Evolutionary conservation across 192 early-diverging fungal genomes (phyloP), one percentile per base, ranked within the genome.

Genomic region (Mortierella claussenii): DNA sequence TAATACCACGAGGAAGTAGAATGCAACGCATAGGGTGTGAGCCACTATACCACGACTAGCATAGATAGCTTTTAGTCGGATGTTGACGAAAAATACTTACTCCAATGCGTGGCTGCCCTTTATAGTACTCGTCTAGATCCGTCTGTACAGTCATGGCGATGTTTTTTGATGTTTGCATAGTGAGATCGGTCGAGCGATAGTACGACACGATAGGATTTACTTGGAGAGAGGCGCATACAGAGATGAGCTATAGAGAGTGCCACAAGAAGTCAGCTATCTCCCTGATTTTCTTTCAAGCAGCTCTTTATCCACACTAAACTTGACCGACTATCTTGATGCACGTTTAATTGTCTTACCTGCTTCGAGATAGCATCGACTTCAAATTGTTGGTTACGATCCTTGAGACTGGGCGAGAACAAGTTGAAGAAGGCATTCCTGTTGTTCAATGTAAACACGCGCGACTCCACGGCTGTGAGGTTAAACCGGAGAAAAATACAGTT

Each of bases 151-250:
- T 75, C 73, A 90, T 86, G 18, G 96, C 96, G 47, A 98, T 84
- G 59, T 89, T 87, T 50, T 82, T 80, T 28, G 85, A 78, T 11
- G 89, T 89, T 36, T 90, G 83, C 75, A 89, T 66, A 53, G 89
- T 85, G 21, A 81, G 68, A 50, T 92, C 92, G n/a, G 88, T 69
- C 20, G 94, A 90, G 44, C 89, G 86, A 78, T 95, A 89, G 62
- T 96, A 98, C 32, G 97, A 89, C 54, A 99, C 96, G 45, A 94
- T 88, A 4, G 98, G 98, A 65, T 92, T 92, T 56, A 97, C 94
- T 47, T 94, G 95, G 18, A 99, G 78, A 15, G 93, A 91, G 1
- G 89, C 91, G 44, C 96, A 90, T 4, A 98, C 89, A 23, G 95
- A 96, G 26, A 93, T 85, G 18, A 99, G 69, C 88, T 97, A 85